Evolutionary conservation across 441 rosid genomes (phyloP), one percentile per base, ranked within the genome.

Genomic region (Jatropha multifida): DNA sequence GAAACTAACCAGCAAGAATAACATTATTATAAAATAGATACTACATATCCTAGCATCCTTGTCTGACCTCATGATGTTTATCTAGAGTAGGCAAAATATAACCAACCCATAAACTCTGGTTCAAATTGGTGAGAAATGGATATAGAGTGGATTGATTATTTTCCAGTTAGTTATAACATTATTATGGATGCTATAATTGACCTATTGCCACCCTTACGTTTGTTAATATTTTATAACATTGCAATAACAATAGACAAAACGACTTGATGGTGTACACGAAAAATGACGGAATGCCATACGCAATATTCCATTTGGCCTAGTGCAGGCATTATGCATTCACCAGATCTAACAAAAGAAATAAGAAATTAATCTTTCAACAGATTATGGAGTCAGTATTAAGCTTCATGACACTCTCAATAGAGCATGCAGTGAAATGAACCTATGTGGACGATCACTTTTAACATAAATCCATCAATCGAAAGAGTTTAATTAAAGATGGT

Each of bases 261-360:
- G 17, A 13, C 18, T 46, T 27, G 13, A 40, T 0, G 54, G 46
- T 20, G 9, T n/a, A 49, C 2, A 49, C 23, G 56, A 48, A 32
- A 26, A 27, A 6, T 48, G 38, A 3, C 15, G 8, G 5, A 32
- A 62, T 37, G 42, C 13, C 56, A 58, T 58, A 58, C 8, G 27
- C 4, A 2, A 20, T 58, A 51, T 58, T 6, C 27, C 27, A 20
- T 7, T 58, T 58, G 61, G 58, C 58, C 58, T 7, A 54, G 20
- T 4, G 48, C 48, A 7, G 7, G 2, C 2, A 6, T 11, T 44
- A 70, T n/a, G n/a, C 17, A 56, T 10, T 70, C 37, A 13, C 13
- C 56, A 70, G 63, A 40, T 69, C 62, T 10, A 69, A 54, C 62
- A 37, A 44, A 44, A 54, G 56, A 59, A 40, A 69, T 32, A 40